Evolutionary conservation across 2,329 filamentous ascomycete genomes (phyloP).

Genomic region (Monosporascus sp.): DNA sequence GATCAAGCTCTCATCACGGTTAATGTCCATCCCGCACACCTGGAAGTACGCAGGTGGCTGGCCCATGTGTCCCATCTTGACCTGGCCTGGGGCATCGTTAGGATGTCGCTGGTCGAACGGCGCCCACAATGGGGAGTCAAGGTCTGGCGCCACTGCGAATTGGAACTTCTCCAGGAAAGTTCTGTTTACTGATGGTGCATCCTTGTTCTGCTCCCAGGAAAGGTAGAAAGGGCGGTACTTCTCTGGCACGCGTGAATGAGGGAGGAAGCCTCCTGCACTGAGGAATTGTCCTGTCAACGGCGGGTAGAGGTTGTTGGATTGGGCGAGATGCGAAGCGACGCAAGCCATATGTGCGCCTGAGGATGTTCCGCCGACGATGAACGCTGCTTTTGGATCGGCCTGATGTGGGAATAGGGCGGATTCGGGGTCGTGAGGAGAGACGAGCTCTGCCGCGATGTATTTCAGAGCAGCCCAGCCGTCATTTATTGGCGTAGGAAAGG

Average conservation of each 20-base stretch:
- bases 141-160: background rate
- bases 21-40: conserved; percentile 1
- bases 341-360: conserved; percentile 8
- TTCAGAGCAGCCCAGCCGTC: conserved; percentile 5
- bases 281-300: conserved; percentile 10
- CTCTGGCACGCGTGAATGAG: background rate
- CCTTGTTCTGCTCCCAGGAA: conserved; percentile 1
- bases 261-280: conserved; percentile 1
- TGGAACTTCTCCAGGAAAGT: background rate
- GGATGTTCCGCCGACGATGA: conserved; percentile 9
- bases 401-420: background rate
- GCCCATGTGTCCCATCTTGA: background rate
- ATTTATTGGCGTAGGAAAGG: conserved; percentile 5
- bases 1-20: conserved; percentile 3
- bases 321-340: conserved; percentile 9
- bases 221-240: background rate
- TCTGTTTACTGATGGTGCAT: background rate
- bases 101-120: conserved; percentile 1
- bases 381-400: conserved; percentile 1
- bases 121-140: background rate
- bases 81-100: background rate
- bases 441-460: background rate
- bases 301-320: conserved; percentile 3
- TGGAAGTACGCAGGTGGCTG: conserved; percentile 3
- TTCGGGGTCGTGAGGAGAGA: background rate